Conservation (phyloP, 2,329 filamentous ascomycete genomes). For the Ophiostoma sp. region DNA sequence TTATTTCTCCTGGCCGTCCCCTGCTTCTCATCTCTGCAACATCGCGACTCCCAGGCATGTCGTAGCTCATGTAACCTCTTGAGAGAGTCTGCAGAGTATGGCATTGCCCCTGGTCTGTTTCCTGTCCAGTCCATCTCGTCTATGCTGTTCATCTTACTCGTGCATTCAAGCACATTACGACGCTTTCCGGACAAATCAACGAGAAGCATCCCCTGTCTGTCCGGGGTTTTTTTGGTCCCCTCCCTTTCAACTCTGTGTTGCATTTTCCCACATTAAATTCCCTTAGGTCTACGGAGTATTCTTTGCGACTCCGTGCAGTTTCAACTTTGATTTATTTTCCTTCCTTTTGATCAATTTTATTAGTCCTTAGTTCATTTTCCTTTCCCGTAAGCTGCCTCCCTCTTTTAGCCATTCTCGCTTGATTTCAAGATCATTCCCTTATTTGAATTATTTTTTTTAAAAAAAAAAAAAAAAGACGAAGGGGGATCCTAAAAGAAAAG, state of each 20-base stretch:
- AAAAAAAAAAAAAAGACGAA: background rate
- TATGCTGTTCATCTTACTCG: background rate
- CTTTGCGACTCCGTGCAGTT: background rate
- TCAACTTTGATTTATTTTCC: background rate
- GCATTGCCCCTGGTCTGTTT: background rate
- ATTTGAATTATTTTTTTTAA: background rate
- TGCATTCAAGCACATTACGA: background rate
- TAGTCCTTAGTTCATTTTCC: background rate
- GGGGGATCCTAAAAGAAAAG: background rate
- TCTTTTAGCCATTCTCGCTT: background rate
- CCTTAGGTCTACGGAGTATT: conserved; percentile 7
- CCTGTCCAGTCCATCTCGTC: conserved; percentile 4
- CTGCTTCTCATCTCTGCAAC: background rate
- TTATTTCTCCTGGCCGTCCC: background rate
- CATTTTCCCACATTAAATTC: conserved; percentile 7
- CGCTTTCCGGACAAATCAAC: background rate
- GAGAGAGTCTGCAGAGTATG: no score
- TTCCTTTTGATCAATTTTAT: background rate
- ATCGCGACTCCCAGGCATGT: background rate
- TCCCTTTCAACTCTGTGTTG: background rate
- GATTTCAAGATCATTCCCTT: background rate
- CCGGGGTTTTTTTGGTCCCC: background rate
- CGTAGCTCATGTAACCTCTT: background rate
- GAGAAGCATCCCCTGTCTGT: background rate
- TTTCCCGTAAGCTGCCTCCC: background rate